Evolutionary conservation across 208 protist genomes (phyloP).

Genomic region (Crithidia acanthocephali): DNA sequence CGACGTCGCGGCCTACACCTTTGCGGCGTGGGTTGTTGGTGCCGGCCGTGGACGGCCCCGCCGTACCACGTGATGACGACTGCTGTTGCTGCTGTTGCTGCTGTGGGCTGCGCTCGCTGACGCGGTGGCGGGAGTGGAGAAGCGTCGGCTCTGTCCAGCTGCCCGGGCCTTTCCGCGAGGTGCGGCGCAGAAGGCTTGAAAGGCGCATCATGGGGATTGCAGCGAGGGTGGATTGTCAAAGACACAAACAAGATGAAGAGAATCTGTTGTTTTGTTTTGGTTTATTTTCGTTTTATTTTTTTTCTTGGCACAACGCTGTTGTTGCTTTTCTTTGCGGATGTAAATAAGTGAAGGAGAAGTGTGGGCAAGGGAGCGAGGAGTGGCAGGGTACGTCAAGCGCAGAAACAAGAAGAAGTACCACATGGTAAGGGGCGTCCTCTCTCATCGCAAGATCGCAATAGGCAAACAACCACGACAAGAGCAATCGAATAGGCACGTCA

Average conservation of each 20-base stretch:
- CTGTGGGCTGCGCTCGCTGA: conserved; percentile 7
- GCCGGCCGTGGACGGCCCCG: neutral
- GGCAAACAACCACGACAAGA: too few relatives aligned
- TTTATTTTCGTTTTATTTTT: too few relatives aligned
- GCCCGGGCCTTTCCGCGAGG: conserved; percentile 64
- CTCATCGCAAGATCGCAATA: too few relatives aligned
- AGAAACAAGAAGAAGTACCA: too few relatives aligned
- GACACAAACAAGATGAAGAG: conserved; percentile 17
- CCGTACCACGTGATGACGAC: neutral
- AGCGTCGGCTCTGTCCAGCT: conserved; percentile 56
- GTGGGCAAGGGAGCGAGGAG: too few relatives aligned
- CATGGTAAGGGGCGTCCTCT: too few relatives aligned
- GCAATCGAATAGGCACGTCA: too few relatives aligned
- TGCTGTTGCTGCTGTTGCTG: neutral
- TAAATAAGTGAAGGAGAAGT: too few relatives aligned
- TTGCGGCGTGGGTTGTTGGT: neutral
- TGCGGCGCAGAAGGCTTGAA: conserved; percentile 37
- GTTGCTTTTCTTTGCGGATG: too few relatives aligned
- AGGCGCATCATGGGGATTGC: conserved; percentile 13
- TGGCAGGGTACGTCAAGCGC: too few relatives aligned
- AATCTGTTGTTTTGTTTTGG: neutral
- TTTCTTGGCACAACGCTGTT: neutral
- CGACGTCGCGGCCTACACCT: conserved; percentile 5
- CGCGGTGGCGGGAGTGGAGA: conserved; percentile 21
- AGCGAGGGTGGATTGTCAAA: neutral